A percentile compares a stretch with the other conserved stretches of the same genome.
Evolutionary conservation across 2,329 filamentous ascomycete species (phyloP).

Genomic region (Cladosporium sp.): DNA sequence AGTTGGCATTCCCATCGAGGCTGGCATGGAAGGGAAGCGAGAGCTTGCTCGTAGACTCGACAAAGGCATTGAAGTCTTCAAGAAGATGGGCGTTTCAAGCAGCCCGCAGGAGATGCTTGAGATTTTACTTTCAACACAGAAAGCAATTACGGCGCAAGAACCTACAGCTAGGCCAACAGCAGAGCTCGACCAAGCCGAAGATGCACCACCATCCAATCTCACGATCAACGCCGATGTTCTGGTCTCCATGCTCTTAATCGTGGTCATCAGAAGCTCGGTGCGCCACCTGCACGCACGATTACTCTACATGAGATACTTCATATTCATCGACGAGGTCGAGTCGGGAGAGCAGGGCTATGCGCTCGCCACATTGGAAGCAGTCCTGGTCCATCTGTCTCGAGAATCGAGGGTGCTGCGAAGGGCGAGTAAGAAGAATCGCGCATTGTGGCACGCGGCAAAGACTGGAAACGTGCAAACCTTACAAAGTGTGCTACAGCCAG

Average conservation of each 20-base stretch:
- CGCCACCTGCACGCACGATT: slow-evolving; percentile 83
- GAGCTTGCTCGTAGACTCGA: slow-evolving; percentile 73
- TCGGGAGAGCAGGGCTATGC: slow-evolving; percentile 95
- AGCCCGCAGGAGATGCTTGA: slow-evolving; percentile 89
- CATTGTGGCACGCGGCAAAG: slow-evolving; percentile 80
- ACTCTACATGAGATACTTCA: slow-evolving; percentile 94
- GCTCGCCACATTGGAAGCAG: slow-evolving; percentile 91
- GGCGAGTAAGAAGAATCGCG: slow-evolving; percentile 80
- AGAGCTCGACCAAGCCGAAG: slow-evolving; percentile 31
- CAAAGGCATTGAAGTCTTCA: slow-evolving; percentile 81
- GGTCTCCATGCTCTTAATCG: slow-evolving; percentile 84
- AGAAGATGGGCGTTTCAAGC: slow-evolving; percentile 71
- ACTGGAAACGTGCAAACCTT: slow-evolving; percentile 73
- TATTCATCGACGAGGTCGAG: slow-evolving; percentile 97
- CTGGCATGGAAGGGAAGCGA: slow-evolving; percentile 72
- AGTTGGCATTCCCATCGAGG: slow-evolving; percentile 81
- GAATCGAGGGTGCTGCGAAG: slow-evolving; percentile 78
- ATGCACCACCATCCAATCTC: slow-evolving; percentile 53
- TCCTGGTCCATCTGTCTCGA: slow-evolving; percentile 78
- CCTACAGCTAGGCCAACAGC: slow-evolving; percentile 31
- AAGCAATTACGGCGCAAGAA: slow-evolving; percentile 62
- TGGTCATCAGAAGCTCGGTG: slow-evolving; percentile 87
- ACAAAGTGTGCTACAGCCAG: slow-evolving; percentile 72
- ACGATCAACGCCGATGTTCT: slow-evolving; percentile 85
- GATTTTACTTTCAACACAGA: slow-evolving; percentile 73